Evolutionary conservation across 306 rosid species (phyloP).

Genomic region (Rosa persica): DNA sequence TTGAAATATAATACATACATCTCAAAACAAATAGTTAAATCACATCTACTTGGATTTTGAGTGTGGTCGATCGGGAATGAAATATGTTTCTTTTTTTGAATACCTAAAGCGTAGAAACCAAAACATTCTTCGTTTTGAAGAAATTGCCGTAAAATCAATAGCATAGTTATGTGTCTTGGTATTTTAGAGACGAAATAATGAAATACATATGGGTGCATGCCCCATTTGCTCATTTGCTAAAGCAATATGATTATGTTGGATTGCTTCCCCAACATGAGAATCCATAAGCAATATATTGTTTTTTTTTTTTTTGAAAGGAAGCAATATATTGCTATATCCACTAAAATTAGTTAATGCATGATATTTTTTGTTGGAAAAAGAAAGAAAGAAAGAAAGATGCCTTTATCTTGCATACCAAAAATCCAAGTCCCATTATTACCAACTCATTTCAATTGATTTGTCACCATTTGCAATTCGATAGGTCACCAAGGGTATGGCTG

Average conservation of each 20-base stretch:
- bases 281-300: neutral
- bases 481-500: constrained; percentile 26
- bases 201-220: constrained; percentile 1
- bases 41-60: constrained; percentile 8
- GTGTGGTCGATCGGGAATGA: no score
- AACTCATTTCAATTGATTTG: constrained; percentile 60
- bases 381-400: neutral
- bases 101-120: neutral
- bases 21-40: neutral
- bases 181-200: neutral
- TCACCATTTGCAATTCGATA: constrained; percentile 44
- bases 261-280: constrained; percentile 2
- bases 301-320: no score
- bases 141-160: neutral
- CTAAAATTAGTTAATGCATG: neutral
- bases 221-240: neutral
- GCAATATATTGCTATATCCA: neutral
- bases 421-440: constrained; percentile 33
- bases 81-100: no score
- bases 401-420: neutral
- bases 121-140: neutral
- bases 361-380: neutral
- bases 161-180: neutral
- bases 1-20: constrained; percentile 21
- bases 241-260: neutral